These are phyloP conservation scores for Blastobotrys attinorum DNA, from an alignment of 805 yeast species.

Conservation along the genomic window DNA sequence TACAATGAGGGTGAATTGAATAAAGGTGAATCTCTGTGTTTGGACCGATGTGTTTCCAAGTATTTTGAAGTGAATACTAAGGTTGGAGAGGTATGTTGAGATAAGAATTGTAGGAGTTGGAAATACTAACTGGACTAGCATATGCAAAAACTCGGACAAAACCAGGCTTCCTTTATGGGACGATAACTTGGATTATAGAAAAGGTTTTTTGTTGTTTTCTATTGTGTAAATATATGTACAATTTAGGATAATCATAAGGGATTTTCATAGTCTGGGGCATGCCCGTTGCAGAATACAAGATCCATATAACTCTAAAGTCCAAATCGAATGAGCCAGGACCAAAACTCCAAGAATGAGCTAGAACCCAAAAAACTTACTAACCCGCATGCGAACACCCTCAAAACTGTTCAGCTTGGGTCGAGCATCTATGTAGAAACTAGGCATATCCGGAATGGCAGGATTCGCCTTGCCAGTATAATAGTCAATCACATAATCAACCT, in stretches of 20 bases:
- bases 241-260: neutral
- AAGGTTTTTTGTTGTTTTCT: too few relatives aligned
- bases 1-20: slow-evolving; percentile 68
- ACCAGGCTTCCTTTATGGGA: slow-evolving; percentile 19
- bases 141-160: slow-evolving; percentile 44
- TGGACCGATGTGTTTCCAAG: slow-evolving; percentile 82
- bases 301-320: too few relatives aligned
- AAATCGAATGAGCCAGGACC: too few relatives aligned
- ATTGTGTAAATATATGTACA: neutral
- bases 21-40: slow-evolving; percentile 76
- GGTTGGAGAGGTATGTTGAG: slow-evolving; percentile 61
- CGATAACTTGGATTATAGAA: slow-evolving; percentile 9
- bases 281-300: too few relatives aligned
- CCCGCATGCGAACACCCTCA: slow-evolving; percentile 73
- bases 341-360: neutral
- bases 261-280: too few relatives aligned
- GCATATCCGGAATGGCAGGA: slow-evolving; percentile 38
- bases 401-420: slow-evolving; percentile 79
- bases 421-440: slow-evolving; percentile 74
- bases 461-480: slow-evolving; percentile 61
- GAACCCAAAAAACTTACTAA: slow-evolving; percentile 42
- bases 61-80: slow-evolving; percentile 91
- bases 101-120: slow-evolving; percentile 12
- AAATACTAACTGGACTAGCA: slow-evolving; percentile 23
- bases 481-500: slow-evolving; percentile 86